Base-by-base conservation (phyloP, 116 monocot genomes). In the Trichopus zeylanicus region DNA sequence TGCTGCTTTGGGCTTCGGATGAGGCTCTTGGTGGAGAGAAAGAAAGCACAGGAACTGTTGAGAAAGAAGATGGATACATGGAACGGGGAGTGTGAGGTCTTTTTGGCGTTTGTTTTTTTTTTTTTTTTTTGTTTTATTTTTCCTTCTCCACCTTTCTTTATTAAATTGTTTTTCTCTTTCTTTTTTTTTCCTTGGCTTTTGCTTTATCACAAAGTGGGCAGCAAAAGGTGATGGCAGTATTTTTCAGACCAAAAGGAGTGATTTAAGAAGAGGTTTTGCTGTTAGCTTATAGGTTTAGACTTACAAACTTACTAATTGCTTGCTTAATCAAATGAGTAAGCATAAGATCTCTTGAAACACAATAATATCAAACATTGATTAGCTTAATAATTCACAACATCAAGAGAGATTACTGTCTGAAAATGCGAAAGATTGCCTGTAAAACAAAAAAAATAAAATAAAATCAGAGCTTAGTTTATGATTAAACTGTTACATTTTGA, bases 181-280 rank as follows among this genome's bases (percentile, higher is more conserved):
- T 49, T 49, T 49, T 20, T 24, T 49, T 49, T 49, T 22, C 49
- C 5, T 21, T 7, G 8, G 49, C 49, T 49, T 49, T 49, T 49
- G 49, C 49, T 49, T 49, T 49, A 49, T 49, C 49, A 49, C 49
- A 49, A 49, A 49, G 49, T 24, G 49, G 49, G 49, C 21, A 49
- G 49, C 21, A 49, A 42, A 49, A 49, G 49, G 49, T 49, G 49
- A 3, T 49, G 49, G 22, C 49, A 49, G 49, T 49, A 22, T 49
- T 49, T 37, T 49, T 49, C 49, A 49, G 49, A 49, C 22, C 49
- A 49, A 49, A 49, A 49, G 49, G 49, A 49, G 49, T 24, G 49
- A 22, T 22, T 49, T 49, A 24, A 49, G 49, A 9, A 49, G 49
- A 24, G 23, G 19, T 49, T 20, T 49, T 19, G 49, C 7, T 20